These are phyloP conservation scores for Aspergillus ibericus DNA, from an alignment of 2,329 filamentous ascomycete genomes.

Conservation along the genomic window DNA sequence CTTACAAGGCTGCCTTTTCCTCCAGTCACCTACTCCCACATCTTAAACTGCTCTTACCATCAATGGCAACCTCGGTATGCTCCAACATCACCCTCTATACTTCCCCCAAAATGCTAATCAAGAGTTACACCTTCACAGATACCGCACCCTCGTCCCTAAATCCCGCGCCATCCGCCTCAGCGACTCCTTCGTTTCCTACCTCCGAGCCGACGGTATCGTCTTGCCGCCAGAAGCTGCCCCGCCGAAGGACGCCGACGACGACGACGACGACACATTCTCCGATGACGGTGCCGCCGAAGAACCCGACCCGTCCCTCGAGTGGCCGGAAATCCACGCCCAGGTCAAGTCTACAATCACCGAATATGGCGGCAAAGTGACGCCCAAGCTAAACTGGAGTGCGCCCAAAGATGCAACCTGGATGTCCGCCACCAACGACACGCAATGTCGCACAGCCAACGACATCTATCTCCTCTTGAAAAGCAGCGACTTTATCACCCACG, in stretches of 20 bases:
- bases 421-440: slow-evolving; percentile 80
- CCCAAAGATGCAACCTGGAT: slow-evolving; percentile 98
- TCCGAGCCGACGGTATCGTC: slow-evolving; percentile 89
- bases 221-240: slow-evolving; percentile 56
- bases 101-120: slow-evolving; percentile 12
- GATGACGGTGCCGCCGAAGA: slow-evolving; percentile 60
- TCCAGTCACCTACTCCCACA: slow-evolving; percentile 79
- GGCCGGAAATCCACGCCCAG: slow-evolving; percentile 70
- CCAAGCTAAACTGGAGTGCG: slow-evolving; percentile 96
- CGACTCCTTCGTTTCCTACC: slow-evolving; percentile 74
- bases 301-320: slow-evolving; percentile 55
- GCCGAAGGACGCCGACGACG: slow-evolving; percentile 46
- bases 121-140: slow-evolving; percentile 49
- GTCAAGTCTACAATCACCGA: slow-evolving; percentile 77
- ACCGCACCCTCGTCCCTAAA: slow-evolving; percentile 78
- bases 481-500: slow-evolving; percentile 91
- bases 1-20: slow-evolving; percentile 65
- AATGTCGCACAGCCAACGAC: slow-evolving; percentile 85
- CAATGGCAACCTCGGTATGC: slow-evolving; percentile 77
- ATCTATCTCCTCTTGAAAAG: slow-evolving; percentile 92
- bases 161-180: slow-evolving; percentile 80
- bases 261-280: slow-evolving; percentile 53
- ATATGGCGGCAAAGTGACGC: slow-evolving; percentile 80
- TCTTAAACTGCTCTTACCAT: slow-evolving; percentile 92
- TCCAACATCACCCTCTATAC: not conserved